Conservation (phyloP, 768 basidiomycete genomes). For the Russula virescens region DNA sequence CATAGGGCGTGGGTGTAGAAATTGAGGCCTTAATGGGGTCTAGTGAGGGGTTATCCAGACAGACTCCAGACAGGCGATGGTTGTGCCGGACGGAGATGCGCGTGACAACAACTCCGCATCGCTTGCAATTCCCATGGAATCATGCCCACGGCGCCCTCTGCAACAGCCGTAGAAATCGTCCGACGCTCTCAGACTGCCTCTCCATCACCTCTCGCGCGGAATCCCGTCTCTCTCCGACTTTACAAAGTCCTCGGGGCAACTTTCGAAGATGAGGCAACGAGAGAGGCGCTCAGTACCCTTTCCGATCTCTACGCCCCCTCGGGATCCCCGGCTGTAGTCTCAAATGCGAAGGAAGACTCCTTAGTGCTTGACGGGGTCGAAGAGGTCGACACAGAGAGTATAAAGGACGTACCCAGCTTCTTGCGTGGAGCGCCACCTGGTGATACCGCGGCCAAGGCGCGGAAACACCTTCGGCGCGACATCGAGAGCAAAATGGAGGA, state of each 20-base stretch:
- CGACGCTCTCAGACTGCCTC: slow-evolving; percentile 24
- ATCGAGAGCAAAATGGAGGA: slow-evolving; percentile 78
- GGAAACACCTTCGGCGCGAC: slow-evolving; percentile 77
- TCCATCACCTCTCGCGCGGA: slow-evolving; percentile 36
- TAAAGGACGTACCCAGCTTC: slow-evolving; percentile 25
- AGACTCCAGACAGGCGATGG: no score
- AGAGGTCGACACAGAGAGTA: slow-evolving; percentile 27
- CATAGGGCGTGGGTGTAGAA: no score
- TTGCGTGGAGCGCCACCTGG: slow-evolving; percentile 41
- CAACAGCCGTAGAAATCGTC: slow-evolving; percentile 25
- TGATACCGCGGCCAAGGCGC: slow-evolving; percentile 65
- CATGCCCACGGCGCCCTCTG: slow-evolving; percentile 22
- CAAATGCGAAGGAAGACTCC: slow-evolving; percentile 34
- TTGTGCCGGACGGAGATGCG: no score
- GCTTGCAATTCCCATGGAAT: not conserved
- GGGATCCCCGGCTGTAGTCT: slow-evolving; percentile 20
- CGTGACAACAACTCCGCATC: no score
- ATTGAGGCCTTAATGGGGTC: no score
- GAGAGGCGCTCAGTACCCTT: slow-evolving; percentile 76
- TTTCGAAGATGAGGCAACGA: slow-evolving; percentile 70
- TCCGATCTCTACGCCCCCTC: slow-evolving; percentile 63
- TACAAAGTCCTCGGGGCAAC: slow-evolving; percentile 85
- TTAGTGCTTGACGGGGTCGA: slow-evolving; percentile 33
- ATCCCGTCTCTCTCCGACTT: slow-evolving; percentile 79
- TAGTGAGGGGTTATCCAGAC: no score